Evolutionary conservation across 768 basidiomycete species (phyloP), one percentile per base, ranked within the genome.

Genomic region (Pulveroboletus sp.): DNA sequence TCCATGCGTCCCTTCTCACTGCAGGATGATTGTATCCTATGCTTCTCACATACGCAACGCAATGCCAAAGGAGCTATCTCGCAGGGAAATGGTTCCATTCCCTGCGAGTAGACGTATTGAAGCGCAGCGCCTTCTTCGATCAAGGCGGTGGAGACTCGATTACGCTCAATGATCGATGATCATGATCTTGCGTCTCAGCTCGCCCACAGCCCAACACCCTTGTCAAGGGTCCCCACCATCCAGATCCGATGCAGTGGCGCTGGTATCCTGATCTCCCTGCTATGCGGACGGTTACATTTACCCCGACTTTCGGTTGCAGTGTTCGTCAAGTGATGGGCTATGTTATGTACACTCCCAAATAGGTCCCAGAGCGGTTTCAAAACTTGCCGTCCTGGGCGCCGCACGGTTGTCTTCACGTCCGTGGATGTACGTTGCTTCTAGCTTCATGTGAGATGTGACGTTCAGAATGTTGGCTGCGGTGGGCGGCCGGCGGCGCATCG

Each of bases 101-200:
- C 45, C 44, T 53, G 39, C 43, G 32, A 17, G 40, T 49, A 44
- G 62, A 58, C 56, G 58, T 55, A 61, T 50, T 53, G 37, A 41
- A 39, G 31, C 48, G 49, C 56, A 62, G 59, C 34, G 52, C 44
- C 62, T 64, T 58, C 59, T 53, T 49, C 56, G 52, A 64, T 62
- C 62, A 45, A 21, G 40, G 40, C 37, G 45, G 51, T 32, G 57
- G 45, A 39, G 37, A 49, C 45, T 40, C n/a, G 47, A 54, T 59
- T 52, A 54, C 58, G 49, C 57, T 49, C 54, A 37, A 20, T 46
- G 43, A 58, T 53, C 35, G 39, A 49, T 53, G 45, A 51, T 53
- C 47, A 49, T 53, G 45, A 51, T 53, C 47, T 29, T 40, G 52
- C 42, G 49, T 59, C 52, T 35, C 59, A 56, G 36, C 54, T 49